A percentile compares a stretch with the other conserved stretches of the same genome.
phyloP scores from a whole-genome alignment of 163 green algal genomes.

The Chloromonas sp. region DNA sequence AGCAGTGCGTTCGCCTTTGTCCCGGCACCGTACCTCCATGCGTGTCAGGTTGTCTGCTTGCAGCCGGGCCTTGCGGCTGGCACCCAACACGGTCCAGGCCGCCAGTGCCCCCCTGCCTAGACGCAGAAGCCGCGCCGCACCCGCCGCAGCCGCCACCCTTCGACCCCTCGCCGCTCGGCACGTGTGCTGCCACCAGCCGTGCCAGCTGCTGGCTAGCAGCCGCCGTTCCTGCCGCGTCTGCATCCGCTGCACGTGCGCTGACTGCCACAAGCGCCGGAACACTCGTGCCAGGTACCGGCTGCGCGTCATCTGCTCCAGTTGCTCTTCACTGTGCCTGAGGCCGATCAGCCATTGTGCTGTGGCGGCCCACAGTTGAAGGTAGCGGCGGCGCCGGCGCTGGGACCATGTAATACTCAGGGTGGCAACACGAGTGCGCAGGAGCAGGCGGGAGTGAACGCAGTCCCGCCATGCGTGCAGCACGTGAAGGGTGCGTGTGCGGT shows the following conservation, averaged over 20 bases:
- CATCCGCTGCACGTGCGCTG: not conserved
- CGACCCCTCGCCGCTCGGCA: not conserved
- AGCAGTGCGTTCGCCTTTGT: no score
- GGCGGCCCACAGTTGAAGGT: not conserved
- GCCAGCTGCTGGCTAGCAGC: not conserved
- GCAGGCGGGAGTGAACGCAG: no score
- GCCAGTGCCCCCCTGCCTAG: not conserved
- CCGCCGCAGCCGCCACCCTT: conserved; percentile 5
- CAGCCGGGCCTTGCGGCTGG: conserved; percentile 9
- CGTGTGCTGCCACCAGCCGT: not conserved
- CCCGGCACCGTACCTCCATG: conserved; percentile 2
- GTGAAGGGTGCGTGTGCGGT: not conserved
- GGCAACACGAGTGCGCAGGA: not conserved
- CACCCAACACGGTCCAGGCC: conserved; percentile 23
- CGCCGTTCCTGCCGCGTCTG: not conserved
- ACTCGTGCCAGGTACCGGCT: not conserved
- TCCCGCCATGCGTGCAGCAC: conserved; percentile 14
- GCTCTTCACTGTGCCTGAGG: not conserved
- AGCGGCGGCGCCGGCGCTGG: no score
- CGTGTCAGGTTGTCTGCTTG: conserved; percentile 19
- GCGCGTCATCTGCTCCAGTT: not conserved
- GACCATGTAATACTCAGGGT: not conserved
- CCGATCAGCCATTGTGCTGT: not conserved
- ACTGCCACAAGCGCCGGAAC: not conserved
- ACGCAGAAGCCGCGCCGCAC: not conserved